Conservation (phyloP, 1,284 basidiomycete species). For the Sanghuangporus baumii region DNA sequence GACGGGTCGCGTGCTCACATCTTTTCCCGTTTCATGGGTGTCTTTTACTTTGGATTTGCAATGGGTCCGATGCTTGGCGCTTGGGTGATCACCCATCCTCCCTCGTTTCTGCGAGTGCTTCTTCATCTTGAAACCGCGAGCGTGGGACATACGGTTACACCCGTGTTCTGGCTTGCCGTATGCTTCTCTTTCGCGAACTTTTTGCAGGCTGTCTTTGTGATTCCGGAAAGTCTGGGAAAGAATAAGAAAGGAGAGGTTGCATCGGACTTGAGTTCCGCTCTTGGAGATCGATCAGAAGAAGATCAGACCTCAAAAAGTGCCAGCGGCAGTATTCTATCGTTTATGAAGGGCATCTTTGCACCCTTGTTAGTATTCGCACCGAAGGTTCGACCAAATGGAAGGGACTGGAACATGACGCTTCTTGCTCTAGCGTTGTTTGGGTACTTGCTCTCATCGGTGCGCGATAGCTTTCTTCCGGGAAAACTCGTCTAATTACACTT, state of each 20-base stretch:
- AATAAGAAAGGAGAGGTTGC: slow-evolving; percentile 32
- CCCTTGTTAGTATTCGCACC: slow-evolving; percentile 56
- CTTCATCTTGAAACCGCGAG: slow-evolving; percentile 18
- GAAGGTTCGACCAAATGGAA: slow-evolving; percentile 31
- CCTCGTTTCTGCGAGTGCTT: slow-evolving; percentile 32
- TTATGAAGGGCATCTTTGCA: slow-evolving; percentile 34
- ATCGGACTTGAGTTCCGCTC: slow-evolving; percentile 24
- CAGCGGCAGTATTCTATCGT: slow-evolving; percentile 19
- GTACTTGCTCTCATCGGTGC: slow-evolving; percentile 41
- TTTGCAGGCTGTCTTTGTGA: slow-evolving; percentile 48
- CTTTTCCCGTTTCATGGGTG: slow-evolving; percentile 74
- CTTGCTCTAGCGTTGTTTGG: slow-evolving; percentile 43
- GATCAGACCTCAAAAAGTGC: slow-evolving; percentile 19
- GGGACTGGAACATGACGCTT: slow-evolving; percentile 55
- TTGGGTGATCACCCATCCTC: slow-evolving; percentile 56
- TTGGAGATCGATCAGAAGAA: slow-evolving; percentile 20
- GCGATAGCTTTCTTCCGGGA: slow-evolving; percentile 19
- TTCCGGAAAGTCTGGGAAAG: slow-evolving; percentile 58
- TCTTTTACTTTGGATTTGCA: slow-evolving; percentile 67
- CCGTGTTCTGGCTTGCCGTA: slow-evolving; percentile 55
- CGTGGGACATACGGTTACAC: slow-evolving; percentile 36
- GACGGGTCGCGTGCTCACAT: slow-evolving; percentile 76
- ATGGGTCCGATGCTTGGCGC: slow-evolving; percentile 71
- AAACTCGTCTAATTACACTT: background rate
- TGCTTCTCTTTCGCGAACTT: slow-evolving; percentile 43